Evolutionary conservation across 306 rosid genomes (phyloP), one percentile per base, ranked within the genome.

Genomic region (Elaeagnus macrophylla): DNA sequence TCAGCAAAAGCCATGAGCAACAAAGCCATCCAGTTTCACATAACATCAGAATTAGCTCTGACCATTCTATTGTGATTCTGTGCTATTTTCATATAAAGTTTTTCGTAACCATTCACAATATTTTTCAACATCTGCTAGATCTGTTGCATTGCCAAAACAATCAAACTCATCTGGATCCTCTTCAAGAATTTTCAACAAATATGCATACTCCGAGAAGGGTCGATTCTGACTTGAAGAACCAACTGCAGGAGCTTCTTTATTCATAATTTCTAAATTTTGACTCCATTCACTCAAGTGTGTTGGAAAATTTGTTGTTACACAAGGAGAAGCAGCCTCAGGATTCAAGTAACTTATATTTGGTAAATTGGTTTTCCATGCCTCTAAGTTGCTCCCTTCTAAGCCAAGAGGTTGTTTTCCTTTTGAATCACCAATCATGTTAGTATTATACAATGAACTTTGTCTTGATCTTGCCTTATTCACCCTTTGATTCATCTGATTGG

Each of bases 121-220:
- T 32, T 20, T 52, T 35, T 63, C 62, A 53, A 69, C 18, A 14
- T 67, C 60, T 19, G 16, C 50, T 5, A 60, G 42, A 62, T 51
- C 32, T n/a, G 53, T 10, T 54, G 47, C 64, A 25, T 47, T 18
- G 14, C 37, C 47, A 61, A 25, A 43, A 49, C 17, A 37, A 9
- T 67, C 44, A 37, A 14, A 48, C 10, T 39, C 53, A 8, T 56
- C 71, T 4, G 10, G 62, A 42, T 76, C 70, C 46, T 65, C 80
- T 56, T 67, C 72, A 19, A 71, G 72, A 44, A 52, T 48, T 39
- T 57, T 57, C 43, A 66, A 54, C 25, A 66, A 6, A 25, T 65
- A 51, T 53, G 43, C 62, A 9, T 37, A 48, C 48, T 61, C 76
- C n/a, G 9, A 37, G 16, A 37, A 41, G 40, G 70, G 38, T 67